Evolutionary conservation across 352 stramenopile species (phyloP).

Genomic region (Pythium chondricola): DNA sequence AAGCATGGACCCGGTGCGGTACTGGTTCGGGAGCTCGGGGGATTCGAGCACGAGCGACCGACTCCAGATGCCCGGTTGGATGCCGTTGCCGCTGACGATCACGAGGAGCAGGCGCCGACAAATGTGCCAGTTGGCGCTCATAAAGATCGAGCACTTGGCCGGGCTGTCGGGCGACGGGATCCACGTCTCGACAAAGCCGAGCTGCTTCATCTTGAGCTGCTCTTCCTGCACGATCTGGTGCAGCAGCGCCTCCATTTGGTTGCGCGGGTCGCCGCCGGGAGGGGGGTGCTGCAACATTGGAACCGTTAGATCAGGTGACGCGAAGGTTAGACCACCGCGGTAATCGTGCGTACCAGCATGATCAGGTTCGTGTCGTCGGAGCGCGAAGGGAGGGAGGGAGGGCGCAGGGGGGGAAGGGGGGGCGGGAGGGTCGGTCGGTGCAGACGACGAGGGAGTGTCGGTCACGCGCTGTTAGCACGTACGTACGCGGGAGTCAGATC

Average conservation of each 20-base stretch:
- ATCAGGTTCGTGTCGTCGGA: neutral
- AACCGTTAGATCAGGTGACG: neutral
- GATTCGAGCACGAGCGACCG: conserved; percentile 74
- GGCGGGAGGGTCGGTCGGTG: too few relatives aligned
- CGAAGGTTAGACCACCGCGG: conserved; percentile 5
- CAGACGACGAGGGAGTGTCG: too few relatives aligned
- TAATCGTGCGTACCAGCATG: neutral
- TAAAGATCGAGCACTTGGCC: conserved; percentile 72
- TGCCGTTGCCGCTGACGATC: conserved; percentile 77
- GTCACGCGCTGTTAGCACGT: too few relatives aligned
- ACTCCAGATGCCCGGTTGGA: conserved; percentile 84
- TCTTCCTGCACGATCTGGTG: conserved; percentile 82
- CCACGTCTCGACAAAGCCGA: conserved; percentile 78
- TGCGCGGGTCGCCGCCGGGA: conserved; percentile 35
- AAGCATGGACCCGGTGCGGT: conserved; percentile 78
- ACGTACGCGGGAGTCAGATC: too few relatives aligned
- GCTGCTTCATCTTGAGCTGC: conserved; percentile 79
- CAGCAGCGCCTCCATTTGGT: conserved; percentile 71
- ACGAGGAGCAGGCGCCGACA: conserved; percentile 66
- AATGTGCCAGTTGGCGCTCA: conserved; percentile 82
- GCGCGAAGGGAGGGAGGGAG: too few relatives aligned
- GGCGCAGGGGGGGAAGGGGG: too few relatives aligned
- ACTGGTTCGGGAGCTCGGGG: conserved; percentile 62
- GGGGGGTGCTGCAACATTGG: conserved; percentile 18
- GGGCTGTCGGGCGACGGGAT: conserved; percentile 63